Evolutionary conservation across 805 yeast species (phyloP), one percentile per base, ranked within the genome.

Genomic region (Nakazawaea molendinolei): DNA sequence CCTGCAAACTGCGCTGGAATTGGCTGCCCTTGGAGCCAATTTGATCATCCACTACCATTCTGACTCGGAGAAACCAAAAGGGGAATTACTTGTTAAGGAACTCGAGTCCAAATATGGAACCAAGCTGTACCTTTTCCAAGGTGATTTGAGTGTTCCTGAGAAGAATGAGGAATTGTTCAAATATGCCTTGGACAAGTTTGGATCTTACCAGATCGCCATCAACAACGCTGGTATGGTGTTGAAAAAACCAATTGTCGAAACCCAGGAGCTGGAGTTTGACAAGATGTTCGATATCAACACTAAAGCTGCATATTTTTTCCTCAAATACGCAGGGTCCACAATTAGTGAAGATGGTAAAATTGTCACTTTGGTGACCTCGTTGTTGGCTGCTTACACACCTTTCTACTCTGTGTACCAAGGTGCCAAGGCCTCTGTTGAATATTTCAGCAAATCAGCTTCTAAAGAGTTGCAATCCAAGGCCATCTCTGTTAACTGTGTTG

Each of bases 221-320:
- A 77, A 77, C 58, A 76, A 74, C 44, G 78, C 76, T 26, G 86
- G 86, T 36, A 72, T 58, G 65, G 85, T 79, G 16, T 59, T 78
- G 53, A 76, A 78, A 63, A 79, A 78, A 51, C 71, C 75, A 24
- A 47, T 77, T 34, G 56, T 56, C 23, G 76, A 74, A n/a, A 60
- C 68, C 39, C 41, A 71, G n/a, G 67, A 71, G 36, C 63, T 56
- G 20, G 85, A 79, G 48, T 79, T 60, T 47, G 80, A 74, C 43
- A 41, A 45, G 17, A 66, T 78, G 79, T 67, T 68, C 45, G 49
- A 53, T 23, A 53, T 67, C 52, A 79, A 79, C 63, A 62, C 76
- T 47, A 76, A 70, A 49, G 61, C 71, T 23, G 80, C 85, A 1
- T 79, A 75, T 51, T 69, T 75, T 51, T 77, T 79, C 54, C 53